phyloP scores from a whole-genome alignment of 768 basidiomycete species.

The Glaciozyma martinii region DNA sequence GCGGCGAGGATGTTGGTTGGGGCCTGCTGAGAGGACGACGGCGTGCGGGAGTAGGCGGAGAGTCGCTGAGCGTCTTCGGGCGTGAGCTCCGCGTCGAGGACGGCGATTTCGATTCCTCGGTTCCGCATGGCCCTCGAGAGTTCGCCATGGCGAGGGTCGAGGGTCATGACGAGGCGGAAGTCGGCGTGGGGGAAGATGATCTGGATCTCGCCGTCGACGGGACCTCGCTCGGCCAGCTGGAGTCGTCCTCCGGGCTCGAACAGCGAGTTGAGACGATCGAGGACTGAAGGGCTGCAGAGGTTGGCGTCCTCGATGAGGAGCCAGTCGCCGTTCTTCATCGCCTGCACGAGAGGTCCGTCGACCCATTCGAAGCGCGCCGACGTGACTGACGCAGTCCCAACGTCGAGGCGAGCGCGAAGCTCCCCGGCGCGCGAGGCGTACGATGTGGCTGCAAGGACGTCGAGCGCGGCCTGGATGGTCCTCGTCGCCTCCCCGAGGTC shows the following conservation, averaged over 20 bases:
- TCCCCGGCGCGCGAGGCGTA: background rate
- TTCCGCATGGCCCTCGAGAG: slow-evolving; percentile 97
- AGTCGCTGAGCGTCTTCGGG: background rate
- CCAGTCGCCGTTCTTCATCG: slow-evolving; percentile 83
- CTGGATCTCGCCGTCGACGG: slow-evolving; percentile 65
- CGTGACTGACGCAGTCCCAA: slow-evolving; percentile 10
- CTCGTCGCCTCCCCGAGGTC: background rate
- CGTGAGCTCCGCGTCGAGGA: slow-evolving; percentile 36
- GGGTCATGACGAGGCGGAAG: slow-evolving; percentile 88
- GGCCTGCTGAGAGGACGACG: background rate
- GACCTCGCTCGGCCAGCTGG: slow-evolving; percentile 81
- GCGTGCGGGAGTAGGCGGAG: background rate
- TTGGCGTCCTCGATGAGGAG: slow-evolving; percentile 86
- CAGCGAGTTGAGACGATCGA: slow-evolving; percentile 91
- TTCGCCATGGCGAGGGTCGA: slow-evolving; percentile 85
- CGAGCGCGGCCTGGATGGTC: background rate
- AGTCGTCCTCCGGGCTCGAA: slow-evolving; percentile 78
- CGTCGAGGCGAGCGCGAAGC: background rate
- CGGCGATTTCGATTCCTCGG: slow-evolving; percentile 75
- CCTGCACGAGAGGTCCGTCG: slow-evolving; percentile 79
- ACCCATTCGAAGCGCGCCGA: slow-evolving; percentile 79
- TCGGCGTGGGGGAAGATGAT: slow-evolving; percentile 69
- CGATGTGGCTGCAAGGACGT: background rate
- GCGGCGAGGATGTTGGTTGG: background rate
- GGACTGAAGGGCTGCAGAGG: slow-evolving; percentile 84